Evolutionary conservation across 192 early-diverging fungal genomes (phyloP), one percentile per base, ranked within the genome.

Genomic region (Coemansia sp.): DNA sequence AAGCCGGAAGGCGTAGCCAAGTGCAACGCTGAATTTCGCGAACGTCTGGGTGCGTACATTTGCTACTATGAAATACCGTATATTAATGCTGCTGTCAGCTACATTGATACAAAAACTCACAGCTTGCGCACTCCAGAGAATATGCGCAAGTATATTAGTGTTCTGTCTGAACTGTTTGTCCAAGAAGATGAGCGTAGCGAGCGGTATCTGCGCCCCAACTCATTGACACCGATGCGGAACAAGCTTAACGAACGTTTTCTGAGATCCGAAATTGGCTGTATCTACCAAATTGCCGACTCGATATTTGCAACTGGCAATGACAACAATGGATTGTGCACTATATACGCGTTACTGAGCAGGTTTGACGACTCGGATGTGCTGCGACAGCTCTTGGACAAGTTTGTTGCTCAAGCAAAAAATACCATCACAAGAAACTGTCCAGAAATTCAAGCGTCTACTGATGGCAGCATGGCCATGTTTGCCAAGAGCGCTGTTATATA

Each of bases 61-160:
- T 22, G 58, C 43, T 60, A n/a, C 45, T 60, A 60, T 43, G 58
- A 60, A 43, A 14, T 17, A 0, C 58, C 58, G 1, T 60, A 60
- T 43, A 60, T 60, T 19, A 24, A 48, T 2, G 41, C 58, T 8
- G 43, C 38, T 22, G 29, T 60, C 21, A 39, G 58, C 10, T 60
- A 48, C 38, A 29, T 60, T 8, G 58, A 43, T 14, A 48, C 21
- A 4, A 24, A 48, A 4, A 48, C 22, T 4, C 8, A 22, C 11
- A 5, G 24, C 10, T 10, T 48, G 23, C 58, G 23, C n/a, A 15
- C 58, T 11, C n/a, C 21, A 21, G 38, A 48, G 23, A 47, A 45
- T 43, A 41, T 29, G 23, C 22, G 45, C 15, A 5, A 21, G 24
- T 60, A 60, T 21, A 43, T 60, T 29, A 14, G 25, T 3, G 24